Percentiles rank a stretch among this genome's conserved stretches.
Evolutionary conservation across 129 eudicot genomes (phyloP).

Genomic region (Scalesia atractyloides): DNA sequence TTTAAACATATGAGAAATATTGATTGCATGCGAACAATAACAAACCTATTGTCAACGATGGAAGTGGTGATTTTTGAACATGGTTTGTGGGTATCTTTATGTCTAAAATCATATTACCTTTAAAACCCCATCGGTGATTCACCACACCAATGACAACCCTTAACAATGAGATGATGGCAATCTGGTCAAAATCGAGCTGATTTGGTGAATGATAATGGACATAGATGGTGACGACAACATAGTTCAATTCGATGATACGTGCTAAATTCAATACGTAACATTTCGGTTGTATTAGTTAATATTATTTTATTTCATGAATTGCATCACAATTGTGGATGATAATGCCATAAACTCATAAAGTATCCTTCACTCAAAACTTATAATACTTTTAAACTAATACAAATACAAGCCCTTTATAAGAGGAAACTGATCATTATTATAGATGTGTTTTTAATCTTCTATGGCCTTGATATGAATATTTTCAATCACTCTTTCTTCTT

Average conservation of each 20-base stretch:
- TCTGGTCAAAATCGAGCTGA: too few relatives aligned
- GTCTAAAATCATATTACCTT: too few relatives aligned
- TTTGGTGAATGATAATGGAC: too few relatives aligned
- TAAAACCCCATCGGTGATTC: too few relatives aligned
- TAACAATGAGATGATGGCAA: too few relatives aligned
- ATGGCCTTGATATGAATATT: conserved; percentile 1
- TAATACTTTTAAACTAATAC: conserved; percentile 18
- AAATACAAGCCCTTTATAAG: conserved; percentile 27
- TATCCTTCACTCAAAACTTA: conserved; percentile 18
- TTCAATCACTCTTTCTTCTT: conserved; percentile 65
- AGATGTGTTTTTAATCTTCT: conserved; percentile 3
- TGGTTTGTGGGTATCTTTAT: too few relatives aligned
- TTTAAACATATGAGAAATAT: too few relatives aligned
- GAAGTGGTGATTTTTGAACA: too few relatives aligned
- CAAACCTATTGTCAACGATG: too few relatives aligned
- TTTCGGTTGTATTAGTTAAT: background rate
- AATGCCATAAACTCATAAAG: conserved; percentile 14
- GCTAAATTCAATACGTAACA: background rate
- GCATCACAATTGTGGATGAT: background rate
- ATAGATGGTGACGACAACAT: too few relatives aligned
- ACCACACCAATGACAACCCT: too few relatives aligned
- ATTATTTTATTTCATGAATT: background rate
- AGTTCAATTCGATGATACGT: background rate
- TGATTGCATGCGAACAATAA: too few relatives aligned
- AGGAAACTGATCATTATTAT: conserved; percentile 14